Evolutionary conservation across 805 yeast genomes (phyloP).

Genomic region (Pichia cabralensis): DNA sequence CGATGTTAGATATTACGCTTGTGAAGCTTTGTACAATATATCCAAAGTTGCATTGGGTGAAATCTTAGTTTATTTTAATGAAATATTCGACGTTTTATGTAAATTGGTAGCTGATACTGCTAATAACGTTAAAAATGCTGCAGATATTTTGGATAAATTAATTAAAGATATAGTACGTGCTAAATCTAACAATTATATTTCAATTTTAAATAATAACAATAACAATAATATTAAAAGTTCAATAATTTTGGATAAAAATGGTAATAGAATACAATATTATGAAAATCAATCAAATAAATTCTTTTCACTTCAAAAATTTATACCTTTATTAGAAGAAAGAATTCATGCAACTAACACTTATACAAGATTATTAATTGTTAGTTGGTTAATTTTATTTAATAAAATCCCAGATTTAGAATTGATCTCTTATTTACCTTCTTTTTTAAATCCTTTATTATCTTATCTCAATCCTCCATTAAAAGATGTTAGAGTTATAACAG

Average conservation of each 20-base stretch:
- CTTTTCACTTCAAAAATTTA: slow-evolving; percentile 76
- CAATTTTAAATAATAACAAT: slow-evolving; percentile 37
- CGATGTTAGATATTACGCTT: slow-evolving; percentile 93
- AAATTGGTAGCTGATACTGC: slow-evolving; percentile 86
- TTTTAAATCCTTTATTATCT: slow-evolving; percentile 71
- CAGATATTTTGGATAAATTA: slow-evolving; percentile 81
- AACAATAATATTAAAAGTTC: slow-evolving; percentile 29
- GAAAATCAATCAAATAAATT: slow-evolving; percentile 53
- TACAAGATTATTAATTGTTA: slow-evolving; percentile 81
- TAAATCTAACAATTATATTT: slow-evolving; percentile 80
- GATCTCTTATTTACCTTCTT: slow-evolving; percentile 79
- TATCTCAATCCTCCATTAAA: slow-evolving; percentile 76
- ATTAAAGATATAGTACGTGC: slow-evolving; percentile 93
- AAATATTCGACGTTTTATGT: slow-evolving; percentile 87
- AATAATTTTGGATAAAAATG: slow-evolving; percentile 43
- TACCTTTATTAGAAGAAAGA: slow-evolving; percentile 84
- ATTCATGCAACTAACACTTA: slow-evolving; percentile 89
- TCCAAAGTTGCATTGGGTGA: slow-evolving; percentile 97
- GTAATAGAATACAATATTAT: slow-evolving; percentile 50
- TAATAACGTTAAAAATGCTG: slow-evolving; percentile 87
- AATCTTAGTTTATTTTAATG: slow-evolving; percentile 82
- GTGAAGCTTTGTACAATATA: slow-evolving; percentile 90
- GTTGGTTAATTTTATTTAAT: slow-evolving; percentile 89
- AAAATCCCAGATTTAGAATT: slow-evolving; percentile 88
- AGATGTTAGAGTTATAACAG: slow-evolving; percentile 82